Evolutionary conservation across 2,329 filamentous ascomycete genomes (phyloP), one percentile per base, ranked within the genome.

Genomic region (Knufia fluminis): DNA sequence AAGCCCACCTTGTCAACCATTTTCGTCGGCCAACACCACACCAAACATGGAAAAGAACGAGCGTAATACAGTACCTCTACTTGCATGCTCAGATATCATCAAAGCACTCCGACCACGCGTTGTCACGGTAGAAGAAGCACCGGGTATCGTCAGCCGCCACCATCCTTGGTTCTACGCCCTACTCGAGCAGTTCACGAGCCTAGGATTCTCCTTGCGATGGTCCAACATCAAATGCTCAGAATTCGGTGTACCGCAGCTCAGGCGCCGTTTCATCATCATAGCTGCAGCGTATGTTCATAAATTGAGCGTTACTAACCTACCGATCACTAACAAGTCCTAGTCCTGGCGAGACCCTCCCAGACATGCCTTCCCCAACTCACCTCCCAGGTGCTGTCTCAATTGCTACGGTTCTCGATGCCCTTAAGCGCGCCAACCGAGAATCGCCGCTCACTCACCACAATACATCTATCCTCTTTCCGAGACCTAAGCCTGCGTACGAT

Each of bases 81-180:
- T 75, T 38, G 66, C 66, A 0, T 62, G 74, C 0, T 66, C 70
- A 1, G 64, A 74, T 2, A 63, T 89, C 0, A 66, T 91, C 0
- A 65, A 73, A 3, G 74, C 75, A 31, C 63, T 75, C 0, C 75
- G 73, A 0, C 86, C 88, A 0, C 74, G 87, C 0, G 61, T 92
- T 0, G 76, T 86, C 1, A 94, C 86, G 0, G 68, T 94, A 0
- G 88, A 94, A 58, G 84, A 94, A 60, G 90, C 87, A 0, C 81
- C 79, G 46, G 86, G 86, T 0, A 73, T 94, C 1, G 63, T 77
- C 0, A 65, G 74, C 0, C 64, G 71, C 0, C 79, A 82, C 48
- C 63, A 67, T 9, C 64, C 68, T 0, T 80, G 76, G 46, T 82
- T 89, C 41, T 70, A 75, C 33, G 66, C 71, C 0, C 64, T 90